Conservation (phyloP, 108 stramenopile species). For the Cyclotella atomus region DNA sequence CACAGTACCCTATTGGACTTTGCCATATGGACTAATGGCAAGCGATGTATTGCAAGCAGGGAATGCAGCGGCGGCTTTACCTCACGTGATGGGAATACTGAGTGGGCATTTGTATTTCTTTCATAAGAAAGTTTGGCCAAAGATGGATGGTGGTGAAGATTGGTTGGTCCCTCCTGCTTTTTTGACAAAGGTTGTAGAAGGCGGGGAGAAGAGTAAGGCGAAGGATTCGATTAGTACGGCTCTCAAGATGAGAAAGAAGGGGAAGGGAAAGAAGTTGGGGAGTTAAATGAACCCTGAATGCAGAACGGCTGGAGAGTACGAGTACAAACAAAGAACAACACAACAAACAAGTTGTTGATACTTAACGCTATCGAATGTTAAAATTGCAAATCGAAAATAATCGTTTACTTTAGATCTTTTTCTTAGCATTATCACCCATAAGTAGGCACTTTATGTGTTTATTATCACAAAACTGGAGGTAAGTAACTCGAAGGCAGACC, state of each 20-base stretch:
- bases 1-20: slow-evolving; percentile 85
- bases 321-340: no score
- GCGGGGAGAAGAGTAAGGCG: slow-evolving; percentile 37
- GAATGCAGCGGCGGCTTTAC: slow-evolving; percentile 70
- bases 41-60: slow-evolving; percentile 85
- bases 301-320: no score
- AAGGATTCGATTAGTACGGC: slow-evolving; percentile 66
- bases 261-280: slow-evolving; percentile 82
- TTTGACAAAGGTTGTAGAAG: slow-evolving; percentile 63
- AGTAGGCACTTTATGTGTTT: no score
- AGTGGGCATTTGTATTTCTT: slow-evolving; percentile 88
- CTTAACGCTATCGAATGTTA: no score
- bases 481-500: not conserved
- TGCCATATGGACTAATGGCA: slow-evolving; percentile 87
- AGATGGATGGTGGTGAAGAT: slow-evolving; percentile 78
- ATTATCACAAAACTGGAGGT: slow-evolving; percentile 16
- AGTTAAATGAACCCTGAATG: slow-evolving; percentile 15
- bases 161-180: slow-evolving; percentile 85
- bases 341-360: no score
- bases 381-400: no score
- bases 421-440: no score
- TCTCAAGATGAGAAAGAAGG: slow-evolving; percentile 72
- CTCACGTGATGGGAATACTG: slow-evolving; percentile 88
- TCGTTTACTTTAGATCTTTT: no score
- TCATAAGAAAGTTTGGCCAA: slow-evolving; percentile 86